Evolutionary conservation across 306 rosid genomes (phyloP).

Genomic region (Rosa multiflora): DNA sequence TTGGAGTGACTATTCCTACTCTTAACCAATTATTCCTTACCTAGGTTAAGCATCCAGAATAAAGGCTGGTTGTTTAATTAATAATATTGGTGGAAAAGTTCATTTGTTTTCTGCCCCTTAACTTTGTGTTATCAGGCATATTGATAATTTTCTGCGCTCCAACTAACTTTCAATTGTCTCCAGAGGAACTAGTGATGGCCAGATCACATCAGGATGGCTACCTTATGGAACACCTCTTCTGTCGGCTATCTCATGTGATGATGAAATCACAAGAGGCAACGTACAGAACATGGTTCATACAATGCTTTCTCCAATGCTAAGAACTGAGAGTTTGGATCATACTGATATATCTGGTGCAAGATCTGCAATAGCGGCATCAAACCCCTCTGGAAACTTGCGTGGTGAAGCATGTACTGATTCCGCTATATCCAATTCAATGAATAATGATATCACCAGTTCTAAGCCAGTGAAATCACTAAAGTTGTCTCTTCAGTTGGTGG

Average conservation of each 20-base stretch:
- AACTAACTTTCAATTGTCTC: slow-evolving; percentile 15
- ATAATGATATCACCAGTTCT: slow-evolving; percentile 46
- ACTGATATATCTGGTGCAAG: slow-evolving; percentile 47
- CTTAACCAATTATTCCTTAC: background rate
- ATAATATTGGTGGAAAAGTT: background rate
- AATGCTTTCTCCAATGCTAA: slow-evolving; percentile 70
- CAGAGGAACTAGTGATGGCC: slow-evolving; percentile 60
- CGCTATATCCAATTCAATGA: slow-evolving; percentile 38
- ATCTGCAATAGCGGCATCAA: slow-evolving; percentile 37
- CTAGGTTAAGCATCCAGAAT: background rate
- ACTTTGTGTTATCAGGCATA: background rate
- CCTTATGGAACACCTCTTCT: slow-evolving; percentile 84
- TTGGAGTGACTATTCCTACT: background rate
- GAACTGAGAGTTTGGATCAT: slow-evolving; percentile 48
- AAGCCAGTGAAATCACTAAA: slow-evolving; percentile 39
- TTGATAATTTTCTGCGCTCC: slow-evolving; percentile 2
- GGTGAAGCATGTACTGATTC: slow-evolving; percentile 40
- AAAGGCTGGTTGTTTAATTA: background rate
- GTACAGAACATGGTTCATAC: slow-evolving; percentile 58
- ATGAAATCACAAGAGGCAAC: slow-evolving; percentile 61
- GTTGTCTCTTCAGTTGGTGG: slow-evolving; percentile 75
- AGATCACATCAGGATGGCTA: slow-evolving; percentile 72
- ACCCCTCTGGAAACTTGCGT: slow-evolving; percentile 28
- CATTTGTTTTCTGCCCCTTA: background rate
- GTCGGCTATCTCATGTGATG: slow-evolving; percentile 63